Evolutionary conservation across 139 green algal genomes (phyloP).

Genomic region (Edaphochlamys debaryana): DNA sequence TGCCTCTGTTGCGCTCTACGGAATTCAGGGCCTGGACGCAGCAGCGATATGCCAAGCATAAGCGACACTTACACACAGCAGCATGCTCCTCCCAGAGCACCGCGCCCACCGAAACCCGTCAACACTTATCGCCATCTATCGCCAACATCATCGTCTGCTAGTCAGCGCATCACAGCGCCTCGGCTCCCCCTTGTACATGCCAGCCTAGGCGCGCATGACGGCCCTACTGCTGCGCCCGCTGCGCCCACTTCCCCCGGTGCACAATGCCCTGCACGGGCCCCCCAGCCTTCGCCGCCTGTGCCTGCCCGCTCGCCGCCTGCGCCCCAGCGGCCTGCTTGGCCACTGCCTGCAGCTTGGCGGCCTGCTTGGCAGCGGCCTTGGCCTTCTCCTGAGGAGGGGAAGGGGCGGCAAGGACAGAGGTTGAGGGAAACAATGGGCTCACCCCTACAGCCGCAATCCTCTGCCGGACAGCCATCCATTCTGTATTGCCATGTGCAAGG

Average conservation of each 20-base stretch:
- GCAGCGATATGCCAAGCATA: too few relatives aligned
- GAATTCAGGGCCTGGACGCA: too few relatives aligned
- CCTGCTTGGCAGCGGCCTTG: background rate
- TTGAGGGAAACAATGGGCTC: background rate
- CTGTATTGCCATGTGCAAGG: background rate
- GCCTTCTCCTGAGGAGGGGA: slow-evolving; percentile 9
- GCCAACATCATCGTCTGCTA: too few relatives aligned
- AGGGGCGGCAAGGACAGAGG: too few relatives aligned
- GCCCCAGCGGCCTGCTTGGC: background rate
- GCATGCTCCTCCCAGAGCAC: too few relatives aligned
- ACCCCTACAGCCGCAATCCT: background rate
- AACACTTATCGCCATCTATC: too few relatives aligned
- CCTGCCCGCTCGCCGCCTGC: background rate
- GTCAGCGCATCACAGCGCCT: too few relatives aligned
- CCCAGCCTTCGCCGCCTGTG: background rate
- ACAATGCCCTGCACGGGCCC: slow-evolving; percentile 31
- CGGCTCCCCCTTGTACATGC: too few relatives aligned
- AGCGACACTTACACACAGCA: too few relatives aligned
- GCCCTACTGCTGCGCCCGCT: background rate
- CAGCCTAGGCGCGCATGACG: too few relatives aligned
- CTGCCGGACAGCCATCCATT: background rate
- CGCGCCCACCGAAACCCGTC: too few relatives aligned
- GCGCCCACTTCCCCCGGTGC: slow-evolving; percentile 33
- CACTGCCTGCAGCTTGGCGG: background rate
- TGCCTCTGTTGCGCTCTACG: too few relatives aligned